Evolutionary conservation across 805 yeast species (phyloP).

Genomic region (Lachancea lanzarotensis): DNA sequence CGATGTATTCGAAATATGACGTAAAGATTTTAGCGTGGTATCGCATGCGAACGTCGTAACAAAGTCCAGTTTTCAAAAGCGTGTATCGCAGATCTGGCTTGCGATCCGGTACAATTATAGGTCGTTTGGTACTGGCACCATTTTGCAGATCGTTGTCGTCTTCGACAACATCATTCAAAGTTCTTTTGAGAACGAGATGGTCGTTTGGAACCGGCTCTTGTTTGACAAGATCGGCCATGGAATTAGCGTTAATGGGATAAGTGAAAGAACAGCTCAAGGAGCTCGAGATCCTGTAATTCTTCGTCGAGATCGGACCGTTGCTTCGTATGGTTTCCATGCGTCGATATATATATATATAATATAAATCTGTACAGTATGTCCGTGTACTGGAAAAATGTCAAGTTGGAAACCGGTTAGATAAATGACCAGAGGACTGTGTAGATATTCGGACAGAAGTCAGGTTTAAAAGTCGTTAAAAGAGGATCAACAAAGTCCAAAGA

Average conservation of each 20-base stretch:
- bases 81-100: slow-evolving; percentile 64
- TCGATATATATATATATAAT: too few species aligned
- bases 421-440: background rate
- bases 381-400: background rate
- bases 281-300: too few species aligned
- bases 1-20: slow-evolving; percentile 86
- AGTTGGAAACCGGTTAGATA: background rate
- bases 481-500: too few species aligned
- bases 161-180: background rate
- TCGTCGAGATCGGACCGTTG: too few species aligned
- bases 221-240: background rate
- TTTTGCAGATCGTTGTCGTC: too few species aligned
- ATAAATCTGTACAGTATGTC: too few species aligned
- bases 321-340: background rate
- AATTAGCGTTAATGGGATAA: background rate
- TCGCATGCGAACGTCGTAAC: slow-evolving; percentile 95
- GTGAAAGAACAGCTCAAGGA: background rate
- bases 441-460: background rate
- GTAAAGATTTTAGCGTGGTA: slow-evolving; percentile 94
- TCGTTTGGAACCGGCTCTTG: background rate
- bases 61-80: slow-evolving; percentile 83
- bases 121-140: slow-evolving; percentile 16
- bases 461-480: too few species aligned
- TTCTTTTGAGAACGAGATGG: background rate
- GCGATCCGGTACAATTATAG: slow-evolving; percentile 48